A percentile compares a stretch with the other conserved stretches of the same genome.
Conservation (phyloP, 2,329 filamentous ascomycete genomes). For the Aspergillus felis region DNA sequence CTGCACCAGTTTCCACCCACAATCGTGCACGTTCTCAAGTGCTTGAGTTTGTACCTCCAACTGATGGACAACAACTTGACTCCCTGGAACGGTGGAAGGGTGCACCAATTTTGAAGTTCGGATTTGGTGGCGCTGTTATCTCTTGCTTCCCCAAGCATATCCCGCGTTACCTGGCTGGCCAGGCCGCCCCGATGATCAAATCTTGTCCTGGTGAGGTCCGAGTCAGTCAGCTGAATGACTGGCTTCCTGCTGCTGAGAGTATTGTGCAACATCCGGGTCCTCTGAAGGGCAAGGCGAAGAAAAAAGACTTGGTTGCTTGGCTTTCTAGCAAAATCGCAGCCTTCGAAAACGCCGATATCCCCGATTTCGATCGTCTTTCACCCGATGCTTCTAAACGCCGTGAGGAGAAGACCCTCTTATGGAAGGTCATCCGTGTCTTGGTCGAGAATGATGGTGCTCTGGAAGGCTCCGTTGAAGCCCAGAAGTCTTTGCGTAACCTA, state of each 20-base stretch:
- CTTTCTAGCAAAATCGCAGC: constrained; percentile 69
- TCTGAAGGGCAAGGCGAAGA: constrained; percentile 83
- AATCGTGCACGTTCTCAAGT: constrained; percentile 46
- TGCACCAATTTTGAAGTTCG: constrained; percentile 80
- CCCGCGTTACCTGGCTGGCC: constrained; percentile 76
- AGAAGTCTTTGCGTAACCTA: constrained; percentile 70
- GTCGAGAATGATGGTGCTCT: constrained; percentile 82
- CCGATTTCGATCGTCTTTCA: constrained; percentile 48
- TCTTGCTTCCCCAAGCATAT: constrained; percentile 86
- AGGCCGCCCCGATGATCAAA: constrained; percentile 70
- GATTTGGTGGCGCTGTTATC: constrained; percentile 75
- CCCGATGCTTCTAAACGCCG: constrained; percentile 59
- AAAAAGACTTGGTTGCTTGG: constrained; percentile 88
- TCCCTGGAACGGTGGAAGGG: constrained; percentile 88
- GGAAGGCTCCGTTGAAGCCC: constrained; percentile 67
- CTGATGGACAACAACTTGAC: constrained; percentile 60
- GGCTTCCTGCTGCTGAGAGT: constrained; percentile 67
- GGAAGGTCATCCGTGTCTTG: constrained; percentile 78
- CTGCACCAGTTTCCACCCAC: constrained; percentile 29
- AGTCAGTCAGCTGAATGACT: constrained; percentile 69
- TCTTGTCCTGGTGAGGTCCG: constrained; percentile 78
- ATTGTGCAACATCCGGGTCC: constrained; percentile 85
- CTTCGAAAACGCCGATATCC: constrained; percentile 56
- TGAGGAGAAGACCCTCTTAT: constrained; percentile 77
- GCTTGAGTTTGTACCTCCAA: constrained; percentile 54